Evolutionary conservation across 2,329 filamentous ascomycete species (phyloP).

Genomic region (Albifimbria verrucaria): DNA sequence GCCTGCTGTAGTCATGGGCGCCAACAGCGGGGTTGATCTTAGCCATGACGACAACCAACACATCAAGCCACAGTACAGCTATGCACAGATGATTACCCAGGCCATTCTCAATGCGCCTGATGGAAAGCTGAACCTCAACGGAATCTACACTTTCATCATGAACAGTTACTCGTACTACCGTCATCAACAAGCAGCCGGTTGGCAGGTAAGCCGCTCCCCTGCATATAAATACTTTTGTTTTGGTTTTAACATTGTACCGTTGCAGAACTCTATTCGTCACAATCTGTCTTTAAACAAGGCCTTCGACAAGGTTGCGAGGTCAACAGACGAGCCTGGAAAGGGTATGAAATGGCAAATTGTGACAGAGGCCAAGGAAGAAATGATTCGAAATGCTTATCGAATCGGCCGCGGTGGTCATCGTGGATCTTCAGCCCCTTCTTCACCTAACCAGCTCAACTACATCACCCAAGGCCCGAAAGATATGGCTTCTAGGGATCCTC

Average conservation of each 20-base stretch:
- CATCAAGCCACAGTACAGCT: conserved; percentile 93
- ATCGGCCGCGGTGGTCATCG: conserved; percentile 62
- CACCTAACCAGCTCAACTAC: conserved; percentile 58
- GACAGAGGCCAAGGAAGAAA: conserved; percentile 79
- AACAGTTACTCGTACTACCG: conserved; percentile 91
- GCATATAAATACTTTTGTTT: background rate
- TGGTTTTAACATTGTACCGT: conserved; percentile 10
- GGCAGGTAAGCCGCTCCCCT: conserved; percentile 65
- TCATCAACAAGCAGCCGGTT: conserved; percentile 71
- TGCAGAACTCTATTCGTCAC: conserved; percentile 89
- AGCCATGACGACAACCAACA: conserved; percentile 82
- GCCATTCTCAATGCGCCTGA: conserved; percentile 85
- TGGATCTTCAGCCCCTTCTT: conserved; percentile 69
- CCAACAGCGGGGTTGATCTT: conserved; percentile 62
- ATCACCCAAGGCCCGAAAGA: conserved; percentile 58
- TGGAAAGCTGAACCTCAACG: conserved; percentile 84
- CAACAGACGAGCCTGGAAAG: conserved; percentile 93
- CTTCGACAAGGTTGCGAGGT: conserved; percentile 88
- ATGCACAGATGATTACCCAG: conserved; percentile 95
- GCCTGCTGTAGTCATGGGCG: conserved; percentile 32
- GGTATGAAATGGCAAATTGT: conserved; percentile 99
- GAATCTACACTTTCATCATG: conserved; percentile 93
- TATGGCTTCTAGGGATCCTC: conserved; percentile 47
- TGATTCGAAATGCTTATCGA: conserved; percentile 69
- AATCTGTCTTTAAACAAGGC: conserved; percentile 93